Percentiles rank a stretch among this genome's conserved stretches.
Evolutionary conservation across 345 rosid species (phyloP).

Genomic region (Euphorbia lathyris): DNA sequence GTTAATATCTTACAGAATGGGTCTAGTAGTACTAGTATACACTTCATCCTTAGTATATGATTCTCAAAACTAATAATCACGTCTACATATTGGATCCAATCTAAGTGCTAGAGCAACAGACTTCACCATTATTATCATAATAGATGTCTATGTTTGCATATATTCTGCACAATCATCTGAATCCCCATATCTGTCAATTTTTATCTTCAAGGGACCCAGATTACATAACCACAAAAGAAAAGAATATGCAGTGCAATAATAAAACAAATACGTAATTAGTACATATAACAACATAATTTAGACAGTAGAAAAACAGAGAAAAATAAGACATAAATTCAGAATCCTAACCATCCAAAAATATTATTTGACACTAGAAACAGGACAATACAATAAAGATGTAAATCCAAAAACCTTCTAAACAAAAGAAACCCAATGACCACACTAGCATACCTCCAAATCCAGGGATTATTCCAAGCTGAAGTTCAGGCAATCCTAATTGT

Average conservation of each 20-base stretch:
- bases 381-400: not conserved
- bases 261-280: not conserved
- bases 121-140: not conserved
- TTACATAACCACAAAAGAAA: not conserved
- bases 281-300: not conserved
- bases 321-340: not conserved
- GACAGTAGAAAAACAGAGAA: not conserved
- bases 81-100: not conserved
- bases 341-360: not conserved
- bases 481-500: slow-evolving; percentile 87
- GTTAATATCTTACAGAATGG: not conserved
- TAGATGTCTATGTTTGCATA: not conserved
- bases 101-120: not conserved
- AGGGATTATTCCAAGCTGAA: slow-evolving; percentile 88
- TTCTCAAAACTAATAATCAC: not conserved
- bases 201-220: not conserved
- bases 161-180: not conserved
- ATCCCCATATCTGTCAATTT: not conserved
- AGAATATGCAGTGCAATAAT: not conserved
- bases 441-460: slow-evolving; percentile 84
- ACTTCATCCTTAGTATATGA: not conserved
- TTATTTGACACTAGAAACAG: not conserved
- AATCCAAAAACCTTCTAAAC: not conserved
- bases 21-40: not conserved
- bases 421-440: slow-evolving; percentile 1